Base-by-base conservation (phyloP, 176 grass and related monocot genomes). In the Eragrostis nindensis region DNA sequence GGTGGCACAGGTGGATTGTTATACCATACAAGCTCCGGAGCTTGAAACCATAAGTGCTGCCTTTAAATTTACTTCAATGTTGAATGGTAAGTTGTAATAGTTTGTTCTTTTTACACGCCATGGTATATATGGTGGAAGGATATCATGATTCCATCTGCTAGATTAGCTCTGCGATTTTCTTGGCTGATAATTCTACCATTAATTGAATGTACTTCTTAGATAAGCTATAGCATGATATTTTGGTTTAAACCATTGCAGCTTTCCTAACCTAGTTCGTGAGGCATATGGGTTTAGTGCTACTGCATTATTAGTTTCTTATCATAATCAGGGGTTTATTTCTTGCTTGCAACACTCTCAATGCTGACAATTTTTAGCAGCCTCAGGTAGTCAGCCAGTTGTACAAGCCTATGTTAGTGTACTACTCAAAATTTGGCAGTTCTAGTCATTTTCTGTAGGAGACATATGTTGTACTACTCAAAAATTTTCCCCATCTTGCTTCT, bases 1-100 rank as follows among this genome's bases (percentile, higher is more conserved):
- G 96, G 87, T 95, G 65, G 87, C 75, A 43, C 86, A 91, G 84
- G 97, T 99, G 81, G 93, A 99, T 93, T 99, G 97, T 70, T 99
- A 95, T 66, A 95, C 86, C 49, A 86, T 99, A 87, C 84, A 85
- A 90, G 85, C 83, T 84, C 79, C 60, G 68, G 90, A 99, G 68
- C 97, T 96, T 79, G 90, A 95, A 90, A 86, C 89, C 40, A 77
- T 96, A 22, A 95, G 86, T 0, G 82, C 86, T 78, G 53, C 88
- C 71, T 96, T 86, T 70, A 91, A 83, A 71, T 99, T 95, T 85
- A 90, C 88, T 15, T 99, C 97, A 59, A 99, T 99, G 93, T 85
- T 99, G 72, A 78, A 91, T 77, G 97, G 97, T 99, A 82, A 61
- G 18, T 75, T 59, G 56, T 83, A 55, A 27, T 85, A 49, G 62